Evolutionary conservation across 768 basidiomycete species (phyloP).

Genomic region (Solioccasus polychromus): DNA sequence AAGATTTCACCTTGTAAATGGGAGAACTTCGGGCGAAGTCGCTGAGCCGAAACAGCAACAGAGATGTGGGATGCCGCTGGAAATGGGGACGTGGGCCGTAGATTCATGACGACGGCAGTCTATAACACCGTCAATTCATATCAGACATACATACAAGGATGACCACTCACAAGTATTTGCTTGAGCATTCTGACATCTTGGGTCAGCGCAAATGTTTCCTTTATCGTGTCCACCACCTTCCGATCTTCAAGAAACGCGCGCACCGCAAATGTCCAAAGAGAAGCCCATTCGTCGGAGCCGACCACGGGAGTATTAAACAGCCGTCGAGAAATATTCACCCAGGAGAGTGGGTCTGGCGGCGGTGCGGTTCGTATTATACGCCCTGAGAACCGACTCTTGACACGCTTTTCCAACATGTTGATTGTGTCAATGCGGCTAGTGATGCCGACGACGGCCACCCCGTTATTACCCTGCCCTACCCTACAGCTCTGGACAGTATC

Average conservation of each 20-base stretch:
- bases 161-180: conserved; percentile 57
- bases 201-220: conserved; percentile 59
- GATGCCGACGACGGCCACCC: conserved; percentile 82
- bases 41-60: conserved; percentile 47
- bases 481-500: conserved; percentile 90
- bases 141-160: background rate
- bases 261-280: conserved; percentile 56
- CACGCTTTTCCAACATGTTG: conserved; percentile 89
- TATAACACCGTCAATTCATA: conserved; percentile 24
- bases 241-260: conserved; percentile 54
- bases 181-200: conserved; percentile 57
- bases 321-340: conserved; percentile 47
- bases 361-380: conserved; percentile 78
- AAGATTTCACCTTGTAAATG: conserved; percentile 49
- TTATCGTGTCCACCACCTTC: conserved; percentile 42
- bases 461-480: conserved; percentile 54
- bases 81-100: conserved; percentile 53
- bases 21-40: conserved; percentile 51
- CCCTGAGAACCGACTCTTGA: conserved; percentile 96
- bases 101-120: conserved; percentile 42
- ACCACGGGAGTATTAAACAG: conserved; percentile 38
- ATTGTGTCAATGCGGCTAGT: conserved; percentile 87
- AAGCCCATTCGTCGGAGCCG: conserved; percentile 49
- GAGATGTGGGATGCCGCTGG: conserved; percentile 46
- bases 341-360: conserved; percentile 46